Evolutionary conservation across 169 alveolate species (phyloP).

Genomic region (Miamiensis avidus): DNA sequence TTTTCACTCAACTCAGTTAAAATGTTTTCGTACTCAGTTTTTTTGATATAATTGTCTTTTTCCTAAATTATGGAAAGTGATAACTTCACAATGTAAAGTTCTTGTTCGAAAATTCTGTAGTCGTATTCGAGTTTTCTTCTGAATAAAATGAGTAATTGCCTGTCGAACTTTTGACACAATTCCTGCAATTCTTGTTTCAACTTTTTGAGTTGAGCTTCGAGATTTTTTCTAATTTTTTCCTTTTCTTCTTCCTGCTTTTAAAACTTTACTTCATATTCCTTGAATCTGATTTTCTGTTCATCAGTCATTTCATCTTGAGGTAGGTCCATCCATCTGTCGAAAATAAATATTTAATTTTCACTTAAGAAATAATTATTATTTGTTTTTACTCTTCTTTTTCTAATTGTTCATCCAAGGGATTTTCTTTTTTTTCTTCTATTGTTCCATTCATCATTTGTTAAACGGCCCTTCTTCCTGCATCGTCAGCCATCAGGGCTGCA

Average conservation of each 20-base stretch:
- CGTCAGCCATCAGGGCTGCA: slow-evolving; percentile 83
- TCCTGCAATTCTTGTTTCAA: slow-evolving; percentile 80
- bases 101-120: slow-evolving; percentile 81
- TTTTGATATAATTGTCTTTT: slow-evolving; percentile 5
- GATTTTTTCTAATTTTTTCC: slow-evolving; percentile 84
- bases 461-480: slow-evolving; percentile 83
- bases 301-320: slow-evolving; percentile 86
- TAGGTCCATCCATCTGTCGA: slow-evolving; percentile 74
- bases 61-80: slow-evolving; percentile 29
- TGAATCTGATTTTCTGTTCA: slow-evolving; percentile 77
- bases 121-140: slow-evolving; percentile 83
- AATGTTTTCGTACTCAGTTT: slow-evolving; percentile 12
- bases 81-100: slow-evolving; percentile 69
- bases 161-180: slow-evolving; percentile 78
- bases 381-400: slow-evolving; percentile 71
- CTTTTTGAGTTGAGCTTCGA: slow-evolving; percentile 83
- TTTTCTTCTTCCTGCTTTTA: slow-evolving; percentile 81
- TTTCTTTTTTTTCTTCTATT: slow-evolving; percentile 77
- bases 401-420: slow-evolving; percentile 65
- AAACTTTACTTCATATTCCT: slow-evolving; percentile 82
- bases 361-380: no score
- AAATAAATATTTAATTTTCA: no score
- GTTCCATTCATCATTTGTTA: slow-evolving; percentile 86
- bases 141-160: slow-evolving; percentile 68
- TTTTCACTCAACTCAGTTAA: background rate